These are phyloP conservation scores for Cryptosporidium meleagridis DNA, from an alignment of 169 alveolate genomes.

Conservation along the genomic window DNA sequence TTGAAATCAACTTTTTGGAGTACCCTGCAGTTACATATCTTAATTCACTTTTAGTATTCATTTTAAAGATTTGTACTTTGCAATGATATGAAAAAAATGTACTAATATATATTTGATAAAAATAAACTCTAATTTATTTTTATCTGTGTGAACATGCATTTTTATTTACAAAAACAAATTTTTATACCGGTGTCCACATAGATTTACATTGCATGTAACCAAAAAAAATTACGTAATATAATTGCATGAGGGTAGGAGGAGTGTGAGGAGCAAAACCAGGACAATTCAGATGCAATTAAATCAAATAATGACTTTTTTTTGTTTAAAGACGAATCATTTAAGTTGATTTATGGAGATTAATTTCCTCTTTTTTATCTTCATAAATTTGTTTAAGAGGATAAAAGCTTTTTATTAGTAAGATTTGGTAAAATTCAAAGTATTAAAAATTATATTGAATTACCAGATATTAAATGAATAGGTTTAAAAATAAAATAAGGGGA, in stretches of 20 bases:
- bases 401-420: not conserved
- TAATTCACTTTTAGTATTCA: not conserved
- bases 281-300: not conserved
- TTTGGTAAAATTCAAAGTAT: not conserved
- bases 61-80: no score
- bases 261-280: not conserved
- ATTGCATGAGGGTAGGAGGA: not conserved
- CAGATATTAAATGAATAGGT: no score
- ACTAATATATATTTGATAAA: not conserved
- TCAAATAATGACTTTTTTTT: not conserved
- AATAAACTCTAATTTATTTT: not conserved
- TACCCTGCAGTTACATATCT: not conserved
- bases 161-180: not conserved
- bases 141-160: not conserved
- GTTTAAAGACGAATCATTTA: no score
- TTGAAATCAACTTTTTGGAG: not conserved
- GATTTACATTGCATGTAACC: constrained; percentile 6
- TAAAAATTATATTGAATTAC: no score
- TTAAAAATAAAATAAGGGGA: not conserved
- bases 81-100: no score
- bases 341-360: not conserved
- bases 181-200: constrained; percentile 26
- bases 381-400: no score
- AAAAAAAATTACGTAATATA: constrained; percentile 2
- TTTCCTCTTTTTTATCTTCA: no score